Conservation (phyloP, 768 basidiomycete genomes). For the Piloderma croceum region DNA sequence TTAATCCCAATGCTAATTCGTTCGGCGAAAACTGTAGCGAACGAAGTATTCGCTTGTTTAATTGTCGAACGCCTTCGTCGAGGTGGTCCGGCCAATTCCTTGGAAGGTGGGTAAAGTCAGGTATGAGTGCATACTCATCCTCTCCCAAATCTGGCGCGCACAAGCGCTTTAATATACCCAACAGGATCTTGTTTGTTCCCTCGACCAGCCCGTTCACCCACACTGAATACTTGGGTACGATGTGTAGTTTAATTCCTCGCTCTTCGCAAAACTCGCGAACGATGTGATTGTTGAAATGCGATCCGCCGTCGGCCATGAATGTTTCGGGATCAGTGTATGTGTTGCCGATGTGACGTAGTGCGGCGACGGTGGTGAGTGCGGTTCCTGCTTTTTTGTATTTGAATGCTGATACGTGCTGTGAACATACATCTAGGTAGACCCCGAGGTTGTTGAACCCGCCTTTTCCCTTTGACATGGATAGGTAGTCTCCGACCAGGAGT, state of each 20-base stretch:
- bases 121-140: conserved; percentile 7
- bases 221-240: conserved; percentile 16
- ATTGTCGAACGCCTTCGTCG: conserved; percentile 10
- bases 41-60: conserved; percentile 22
- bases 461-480: conserved; percentile 12
- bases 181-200: conserved; percentile 17
- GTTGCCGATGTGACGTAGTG: conserved; percentile 10
- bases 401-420: conserved; percentile 18
- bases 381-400: conserved; percentile 11
- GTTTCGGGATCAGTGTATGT: conserved; percentile 7
- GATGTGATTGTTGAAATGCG: conserved; percentile 17
- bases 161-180: conserved; percentile 13
- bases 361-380: conserved; percentile 6
- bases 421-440: conserved; percentile 14
- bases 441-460: conserved; percentile 9
- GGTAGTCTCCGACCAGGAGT: conserved; percentile 17
- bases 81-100: conserved; percentile 19
- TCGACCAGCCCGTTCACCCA: conserved; percentile 26
- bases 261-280: conserved; percentile 13
- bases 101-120: conserved; percentile 12
- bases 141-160: conserved; percentile 17
- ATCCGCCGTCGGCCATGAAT: conserved; percentile 21
- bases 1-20: conserved; percentile 26
- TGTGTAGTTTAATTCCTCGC: conserved; percentile 10
- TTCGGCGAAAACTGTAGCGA: conserved; percentile 14